phyloP scores from a whole-genome alignment of 164 flowering plant genomes.

The Liquidambar formosana region DNA sequence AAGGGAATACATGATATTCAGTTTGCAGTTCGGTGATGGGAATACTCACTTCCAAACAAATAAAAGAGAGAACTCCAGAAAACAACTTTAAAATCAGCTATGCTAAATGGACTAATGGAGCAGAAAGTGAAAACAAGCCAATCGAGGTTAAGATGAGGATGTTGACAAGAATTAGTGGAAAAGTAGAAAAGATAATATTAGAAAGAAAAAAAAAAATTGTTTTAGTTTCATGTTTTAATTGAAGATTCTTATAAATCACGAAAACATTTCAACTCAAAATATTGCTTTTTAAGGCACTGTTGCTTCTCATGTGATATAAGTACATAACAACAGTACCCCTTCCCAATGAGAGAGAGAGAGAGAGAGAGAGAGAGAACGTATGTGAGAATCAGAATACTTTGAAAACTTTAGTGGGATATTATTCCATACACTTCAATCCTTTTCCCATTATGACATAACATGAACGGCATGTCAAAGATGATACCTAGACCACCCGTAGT shows the following conservation, averaged over 20 bases:
- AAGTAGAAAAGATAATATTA: neutral
- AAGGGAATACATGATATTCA: constrained; percentile 1
- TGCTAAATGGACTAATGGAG: neutral
- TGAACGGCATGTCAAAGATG: neutral
- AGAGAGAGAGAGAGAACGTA: neutral
- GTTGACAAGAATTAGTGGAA: neutral
- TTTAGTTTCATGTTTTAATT: neutral
- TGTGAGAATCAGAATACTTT: neutral
- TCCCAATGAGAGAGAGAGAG: neutral
- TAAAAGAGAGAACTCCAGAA: neutral
- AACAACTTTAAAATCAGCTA: neutral
- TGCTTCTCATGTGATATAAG: neutral
- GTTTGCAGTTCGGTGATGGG: neutral
- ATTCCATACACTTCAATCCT: neutral
- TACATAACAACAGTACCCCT: neutral
- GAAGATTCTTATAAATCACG: neutral
- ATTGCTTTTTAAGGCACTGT: neutral
- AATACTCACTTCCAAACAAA: neutral
- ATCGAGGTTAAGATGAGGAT: neutral
- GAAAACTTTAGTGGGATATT: neutral
- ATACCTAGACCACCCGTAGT: constrained; percentile 96
- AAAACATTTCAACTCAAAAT: neutral
- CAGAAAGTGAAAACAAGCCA: neutral
- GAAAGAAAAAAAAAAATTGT: neutral
- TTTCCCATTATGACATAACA: neutral